phyloP scores from a whole-genome alignment of 2,329 filamentous ascomycete species.

The Cytospora piceae region DNA sequence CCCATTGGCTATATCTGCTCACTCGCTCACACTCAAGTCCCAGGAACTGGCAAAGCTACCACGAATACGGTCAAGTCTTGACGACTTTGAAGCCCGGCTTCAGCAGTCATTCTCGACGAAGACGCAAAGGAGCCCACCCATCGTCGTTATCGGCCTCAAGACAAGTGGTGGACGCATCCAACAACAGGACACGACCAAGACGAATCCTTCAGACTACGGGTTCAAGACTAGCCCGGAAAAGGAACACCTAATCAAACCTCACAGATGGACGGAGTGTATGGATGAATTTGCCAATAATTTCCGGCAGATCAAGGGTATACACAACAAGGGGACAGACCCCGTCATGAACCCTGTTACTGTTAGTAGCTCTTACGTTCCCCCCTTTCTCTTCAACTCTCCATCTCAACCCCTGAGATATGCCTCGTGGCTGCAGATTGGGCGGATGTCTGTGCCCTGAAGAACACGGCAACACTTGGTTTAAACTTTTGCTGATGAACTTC shows the following conservation, averaged over 20 bases:
- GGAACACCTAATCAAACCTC: neutral
- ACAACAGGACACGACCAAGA: no score
- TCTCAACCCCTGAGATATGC: no score
- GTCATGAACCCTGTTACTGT: neutral
- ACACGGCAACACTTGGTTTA: no score
- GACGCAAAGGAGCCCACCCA: neutral
- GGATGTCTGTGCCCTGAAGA: no score
- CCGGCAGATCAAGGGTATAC: neutral
- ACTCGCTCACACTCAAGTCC: neutral
- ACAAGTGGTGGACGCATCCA: no score
- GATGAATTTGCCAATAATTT: neutral
- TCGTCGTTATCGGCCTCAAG: no score
- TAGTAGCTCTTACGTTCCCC: no score
- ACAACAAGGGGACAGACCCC: neutral
- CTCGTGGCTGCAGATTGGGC: no score
- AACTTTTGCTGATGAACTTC: no score
- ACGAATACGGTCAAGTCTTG: neutral
- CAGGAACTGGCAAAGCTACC: neutral
- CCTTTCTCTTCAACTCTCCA: no score
- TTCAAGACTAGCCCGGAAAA: neutral
- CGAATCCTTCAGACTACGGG: no score
- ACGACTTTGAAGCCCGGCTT: conserved; percentile 4
- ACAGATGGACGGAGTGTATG: conserved; percentile 6
- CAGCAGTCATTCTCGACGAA: neutral
- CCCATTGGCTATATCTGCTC: neutral